Evolutionary conservation across 2,329 filamentous ascomycete genomes (phyloP).

Genomic region (Botrytis cinerea): DNA sequence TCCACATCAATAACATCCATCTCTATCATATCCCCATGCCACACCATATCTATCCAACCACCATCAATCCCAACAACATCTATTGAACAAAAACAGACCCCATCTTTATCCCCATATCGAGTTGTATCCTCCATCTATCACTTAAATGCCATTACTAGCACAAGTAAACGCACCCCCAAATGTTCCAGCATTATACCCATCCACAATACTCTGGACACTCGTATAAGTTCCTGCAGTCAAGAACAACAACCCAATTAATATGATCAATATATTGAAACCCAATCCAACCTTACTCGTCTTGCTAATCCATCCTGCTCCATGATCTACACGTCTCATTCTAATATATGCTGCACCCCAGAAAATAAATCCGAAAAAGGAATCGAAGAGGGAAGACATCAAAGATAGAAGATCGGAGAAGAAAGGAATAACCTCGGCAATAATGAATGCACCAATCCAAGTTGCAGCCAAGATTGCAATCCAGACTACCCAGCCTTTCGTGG

Average conservation of each 20-base stretch:
- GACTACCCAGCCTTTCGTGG: conserved; percentile 73
- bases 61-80: neutral
- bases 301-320: conserved; percentile 48
- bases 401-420: conserved; percentile 78
- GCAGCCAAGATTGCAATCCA: conserved; percentile 75
- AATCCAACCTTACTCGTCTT: conserved; percentile 47
- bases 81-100: neutral
- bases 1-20: neutral
- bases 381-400: conserved; percentile 84
- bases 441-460: conserved; percentile 86
- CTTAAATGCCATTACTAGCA: conserved; percentile 62
- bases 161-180: conserved; percentile 78
- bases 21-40: neutral
- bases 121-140: neutral
- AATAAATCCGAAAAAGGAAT: conserved; percentile 93
- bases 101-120: neutral
- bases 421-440: conserved; percentile 89
- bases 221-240: conserved; percentile 80
- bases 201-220: conserved; percentile 71
- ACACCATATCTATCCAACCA: neutral
- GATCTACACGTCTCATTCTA: conserved; percentile 70
- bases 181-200: conserved; percentile 64
- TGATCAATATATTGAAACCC: conserved; percentile 71
- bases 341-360: conserved; percentile 87
- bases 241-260: conserved; percentile 77